phyloP scores from a whole-genome alignment of 2,329 filamentous ascomycete genomes.

The Aspergillus pseudotamarii region DNA sequence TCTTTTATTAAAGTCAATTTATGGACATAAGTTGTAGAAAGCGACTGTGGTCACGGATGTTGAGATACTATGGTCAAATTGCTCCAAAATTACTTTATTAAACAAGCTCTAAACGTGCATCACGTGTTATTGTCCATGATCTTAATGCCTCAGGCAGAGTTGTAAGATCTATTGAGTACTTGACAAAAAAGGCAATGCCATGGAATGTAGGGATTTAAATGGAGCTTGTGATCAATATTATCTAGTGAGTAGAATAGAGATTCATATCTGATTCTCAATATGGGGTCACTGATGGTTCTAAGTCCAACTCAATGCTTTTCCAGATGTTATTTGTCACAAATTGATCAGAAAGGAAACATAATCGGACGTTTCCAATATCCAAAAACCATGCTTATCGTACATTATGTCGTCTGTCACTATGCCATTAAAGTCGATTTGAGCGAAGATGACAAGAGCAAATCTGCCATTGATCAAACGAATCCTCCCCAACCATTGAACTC shows the following conservation, averaged over 20 bases:
- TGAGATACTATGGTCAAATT: background rate
- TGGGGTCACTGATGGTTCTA: background rate
- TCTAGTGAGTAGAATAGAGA: background rate
- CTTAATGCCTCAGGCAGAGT: background rate
- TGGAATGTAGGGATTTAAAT: background rate
- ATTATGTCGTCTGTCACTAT: background rate
- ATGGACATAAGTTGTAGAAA: background rate
- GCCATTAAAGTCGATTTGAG: background rate
- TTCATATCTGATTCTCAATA: background rate
- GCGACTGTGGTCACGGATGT: background rate
- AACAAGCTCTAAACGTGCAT: background rate
- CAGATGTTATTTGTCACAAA: background rate
- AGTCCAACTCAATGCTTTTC: background rate
- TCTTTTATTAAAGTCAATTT: background rate
- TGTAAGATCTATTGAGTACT: background rate
- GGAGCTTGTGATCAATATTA: background rate
- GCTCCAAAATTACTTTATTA: too few relatives aligned
- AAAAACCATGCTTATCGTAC: background rate
- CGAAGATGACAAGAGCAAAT: background rate
- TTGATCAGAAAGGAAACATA: background rate
- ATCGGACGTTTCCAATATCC: background rate
- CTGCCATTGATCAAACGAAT: conserved; percentile 24
- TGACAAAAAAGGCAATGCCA: too few relatives aligned
- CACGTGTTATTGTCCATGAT: background rate
- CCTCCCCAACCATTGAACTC: conserved; percentile 69